Evolutionary conservation across 78 protist species (phyloP).

Genomic region (Dictyostelium firmibasis): DNA sequence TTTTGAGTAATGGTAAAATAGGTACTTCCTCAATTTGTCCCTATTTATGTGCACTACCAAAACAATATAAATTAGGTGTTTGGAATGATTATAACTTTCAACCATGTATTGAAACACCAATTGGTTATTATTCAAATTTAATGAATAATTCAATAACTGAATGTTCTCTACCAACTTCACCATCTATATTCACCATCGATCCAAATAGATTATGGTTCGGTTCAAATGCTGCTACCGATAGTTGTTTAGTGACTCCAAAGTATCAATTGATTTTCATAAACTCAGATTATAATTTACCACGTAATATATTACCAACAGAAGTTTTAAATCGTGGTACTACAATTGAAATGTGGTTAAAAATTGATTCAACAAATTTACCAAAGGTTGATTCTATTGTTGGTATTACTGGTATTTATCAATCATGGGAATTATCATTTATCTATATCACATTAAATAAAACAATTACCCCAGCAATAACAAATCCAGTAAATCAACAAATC

Average conservation of each 20-base stretch:
- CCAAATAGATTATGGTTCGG: neutral
- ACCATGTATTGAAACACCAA: neutral
- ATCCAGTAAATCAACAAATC: neutral
- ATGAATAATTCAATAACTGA: neutral
- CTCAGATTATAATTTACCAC: neutral
- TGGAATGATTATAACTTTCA: neutral
- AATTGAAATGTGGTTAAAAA: constrained; percentile 24
- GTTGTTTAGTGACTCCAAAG: neutral
- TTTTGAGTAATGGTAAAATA: neutral
- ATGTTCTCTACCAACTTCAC: neutral
- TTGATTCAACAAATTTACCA: neutral
- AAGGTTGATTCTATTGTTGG: neutral
- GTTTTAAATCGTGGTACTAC: neutral
- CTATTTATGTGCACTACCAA: neutral
- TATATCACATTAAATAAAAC: neutral
- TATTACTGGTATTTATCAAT: neutral
- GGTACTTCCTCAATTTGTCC: neutral
- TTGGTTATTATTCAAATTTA: constrained; percentile 7
- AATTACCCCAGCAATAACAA: neutral
- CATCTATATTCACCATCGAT: neutral
- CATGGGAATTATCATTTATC: neutral
- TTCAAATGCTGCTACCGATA: neutral
- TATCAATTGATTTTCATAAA: constrained; percentile 6
- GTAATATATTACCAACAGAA: neutral
- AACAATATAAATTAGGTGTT: neutral